Percentiles rank a stretch among this genome's conserved stretches.
phyloP scores from a whole-genome alignment of 768 basidiomycete species.

The Lyophyllum shimeji region DNA sequence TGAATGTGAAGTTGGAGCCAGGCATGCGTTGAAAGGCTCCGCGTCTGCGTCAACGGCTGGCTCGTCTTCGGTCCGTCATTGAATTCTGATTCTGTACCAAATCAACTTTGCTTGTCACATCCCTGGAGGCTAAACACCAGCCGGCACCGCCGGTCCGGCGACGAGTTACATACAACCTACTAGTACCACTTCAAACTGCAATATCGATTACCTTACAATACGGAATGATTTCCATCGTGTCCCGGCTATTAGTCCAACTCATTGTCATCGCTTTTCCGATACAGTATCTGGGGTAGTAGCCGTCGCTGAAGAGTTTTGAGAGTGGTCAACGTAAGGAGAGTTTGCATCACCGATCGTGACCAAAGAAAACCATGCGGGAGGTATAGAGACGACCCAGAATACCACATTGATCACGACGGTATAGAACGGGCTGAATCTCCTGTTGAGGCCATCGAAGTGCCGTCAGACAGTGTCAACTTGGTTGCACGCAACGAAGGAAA shows the following conservation, averaged over 20 bases:
- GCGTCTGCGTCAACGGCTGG: no score
- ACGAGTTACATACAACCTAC: background rate
- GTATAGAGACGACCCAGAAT: conserved; percentile 15
- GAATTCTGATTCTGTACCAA: background rate
- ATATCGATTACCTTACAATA: background rate
- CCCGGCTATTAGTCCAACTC: background rate
- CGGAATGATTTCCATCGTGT: background rate
- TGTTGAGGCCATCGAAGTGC: background rate
- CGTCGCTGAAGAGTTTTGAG: background rate
- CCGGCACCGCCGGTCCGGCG: background rate
- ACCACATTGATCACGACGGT: conserved; percentile 13
- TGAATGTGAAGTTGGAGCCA: background rate
- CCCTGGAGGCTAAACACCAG: background rate
- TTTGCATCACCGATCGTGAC: conserved; percentile 5
- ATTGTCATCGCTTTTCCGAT: background rate
- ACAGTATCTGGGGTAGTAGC: background rate
- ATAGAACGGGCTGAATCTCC: conserved; percentile 14
- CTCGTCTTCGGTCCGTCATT: background rate
- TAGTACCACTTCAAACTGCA: background rate
- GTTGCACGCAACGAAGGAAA: background rate
- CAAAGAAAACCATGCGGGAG: conserved; percentile 13
- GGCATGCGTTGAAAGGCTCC: no score
- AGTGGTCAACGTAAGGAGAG: conserved; percentile 1
- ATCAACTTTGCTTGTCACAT: background rate
- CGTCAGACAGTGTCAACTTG: background rate